Conservation (phyloP, 192 early-diverging fungal genomes). For the Linnemannia schmuckeri region DNA sequence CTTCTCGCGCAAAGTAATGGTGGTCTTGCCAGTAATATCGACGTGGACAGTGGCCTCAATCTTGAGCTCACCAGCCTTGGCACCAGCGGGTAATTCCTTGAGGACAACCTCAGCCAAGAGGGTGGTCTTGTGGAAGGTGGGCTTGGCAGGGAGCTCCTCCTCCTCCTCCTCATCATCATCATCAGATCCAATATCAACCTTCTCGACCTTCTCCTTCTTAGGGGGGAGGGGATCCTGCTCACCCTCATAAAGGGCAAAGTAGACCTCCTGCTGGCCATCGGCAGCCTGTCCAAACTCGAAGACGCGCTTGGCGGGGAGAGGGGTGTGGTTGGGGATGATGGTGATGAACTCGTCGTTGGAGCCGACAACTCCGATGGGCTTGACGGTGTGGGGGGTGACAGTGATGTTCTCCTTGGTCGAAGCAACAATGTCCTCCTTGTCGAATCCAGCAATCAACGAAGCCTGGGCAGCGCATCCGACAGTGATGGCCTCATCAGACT, state of each 20-base stretch:
- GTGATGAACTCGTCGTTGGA: conserved; percentile 80
- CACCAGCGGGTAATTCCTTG: conserved; percentile 64
- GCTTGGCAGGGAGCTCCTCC: conserved; percentile 58
- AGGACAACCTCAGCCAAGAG: conserved; percentile 79
- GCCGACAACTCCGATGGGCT: conserved; percentile 84
- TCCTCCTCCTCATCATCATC: conserved; percentile 69
- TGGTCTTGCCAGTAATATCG: conserved; percentile 62
- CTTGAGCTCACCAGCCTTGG: conserved; percentile 61
- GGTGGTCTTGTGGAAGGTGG: conserved; percentile 58
- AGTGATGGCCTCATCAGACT: conserved; percentile 94
- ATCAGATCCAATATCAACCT: conserved; percentile 59
- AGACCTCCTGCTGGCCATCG: conserved; percentile 78
- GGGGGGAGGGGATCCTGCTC: conserved; percentile 64
- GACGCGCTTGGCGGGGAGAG: conserved; percentile 86
- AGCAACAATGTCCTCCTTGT: conserved; percentile 71
- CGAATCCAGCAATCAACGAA: conserved; percentile 74
- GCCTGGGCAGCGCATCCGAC: conserved; percentile 93
- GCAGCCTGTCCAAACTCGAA: conserved; percentile 77
- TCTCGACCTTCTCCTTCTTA: conserved; percentile 63
- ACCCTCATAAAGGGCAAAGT: conserved; percentile 89
- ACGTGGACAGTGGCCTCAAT: conserved; percentile 66
- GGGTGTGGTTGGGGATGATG: conserved; percentile 86
- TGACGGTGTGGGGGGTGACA: conserved; percentile 70
- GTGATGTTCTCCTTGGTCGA: conserved; percentile 65
- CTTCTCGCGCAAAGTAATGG: conserved; percentile 66